Evolutionary conservation across 1,284 basidiomycete genomes (phyloP).

Genomic region (Meira miltonrushii): DNA sequence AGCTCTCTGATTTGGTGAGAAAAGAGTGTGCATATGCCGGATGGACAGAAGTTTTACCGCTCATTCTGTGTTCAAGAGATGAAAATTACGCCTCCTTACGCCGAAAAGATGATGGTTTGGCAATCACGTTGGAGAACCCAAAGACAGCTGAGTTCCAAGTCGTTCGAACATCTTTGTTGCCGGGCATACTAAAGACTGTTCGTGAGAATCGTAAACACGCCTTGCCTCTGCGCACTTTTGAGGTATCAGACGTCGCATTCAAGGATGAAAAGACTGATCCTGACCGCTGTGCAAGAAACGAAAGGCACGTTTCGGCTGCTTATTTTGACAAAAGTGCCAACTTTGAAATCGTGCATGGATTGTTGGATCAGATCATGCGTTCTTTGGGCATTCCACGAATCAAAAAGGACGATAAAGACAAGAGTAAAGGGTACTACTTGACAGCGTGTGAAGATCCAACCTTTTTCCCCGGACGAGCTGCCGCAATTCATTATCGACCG

Average conservation of each 20-base stretch:
- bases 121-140: constrained; percentile 88
- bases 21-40: constrained; percentile 88
- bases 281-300: constrained; percentile 82
- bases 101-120: constrained; percentile 73
- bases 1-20: constrained; percentile 80
- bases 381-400: constrained; percentile 85
- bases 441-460: constrained; percentile 75
- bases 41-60: constrained; percentile 89
- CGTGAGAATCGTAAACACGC: constrained; percentile 93
- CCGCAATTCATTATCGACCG: constrained; percentile 77
- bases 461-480: constrained; percentile 90
- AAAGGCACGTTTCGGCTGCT: constrained; percentile 77
- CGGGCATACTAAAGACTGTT: constrained; percentile 91
- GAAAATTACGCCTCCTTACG: constrained; percentile 95
- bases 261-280: constrained; percentile 64
- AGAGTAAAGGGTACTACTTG: constrained; percentile 79
- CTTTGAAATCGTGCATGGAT: constrained; percentile 92
- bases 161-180: constrained; percentile 87
- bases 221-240: constrained; percentile 87
- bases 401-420: constrained; percentile 57
- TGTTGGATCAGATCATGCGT: constrained; percentile 89
- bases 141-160: constrained; percentile 98
- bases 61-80: constrained; percentile 95
- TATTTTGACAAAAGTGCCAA: constrained; percentile 95
- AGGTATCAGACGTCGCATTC: constrained; percentile 86